Evolutionary conservation across 176 grass and related monocot species (phyloP).

Genomic region (Raddia guianensis): DNA sequence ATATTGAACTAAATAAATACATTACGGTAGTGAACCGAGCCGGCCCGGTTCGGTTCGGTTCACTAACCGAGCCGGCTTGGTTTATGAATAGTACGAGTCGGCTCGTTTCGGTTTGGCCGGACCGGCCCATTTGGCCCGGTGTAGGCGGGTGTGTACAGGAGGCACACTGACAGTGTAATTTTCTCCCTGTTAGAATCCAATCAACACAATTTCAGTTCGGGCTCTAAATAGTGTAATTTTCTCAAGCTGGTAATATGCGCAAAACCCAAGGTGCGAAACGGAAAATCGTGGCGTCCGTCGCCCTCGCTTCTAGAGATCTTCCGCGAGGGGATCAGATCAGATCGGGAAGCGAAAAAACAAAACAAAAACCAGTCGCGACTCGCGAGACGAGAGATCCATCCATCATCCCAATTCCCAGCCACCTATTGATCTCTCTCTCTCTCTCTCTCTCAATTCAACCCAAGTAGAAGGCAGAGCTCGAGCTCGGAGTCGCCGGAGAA

Average conservation of each 20-base stretch:
- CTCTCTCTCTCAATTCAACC: not conserved
- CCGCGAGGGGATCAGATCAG: constrained; percentile 34
- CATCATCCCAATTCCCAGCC: not conserved
- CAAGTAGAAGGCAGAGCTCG: not conserved
- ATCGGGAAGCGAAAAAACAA: constrained; percentile 4
- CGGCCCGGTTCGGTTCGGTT: no score
- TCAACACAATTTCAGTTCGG: no score
- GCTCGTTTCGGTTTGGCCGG: no score
- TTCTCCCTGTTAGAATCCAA: no score
- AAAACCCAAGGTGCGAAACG: not conserved
- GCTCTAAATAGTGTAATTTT: no score
- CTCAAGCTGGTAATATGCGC: not conserved
- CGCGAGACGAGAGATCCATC: constrained; percentile 8
- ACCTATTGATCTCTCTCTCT: not conserved
- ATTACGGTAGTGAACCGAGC: no score
- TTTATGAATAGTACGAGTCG: no score
- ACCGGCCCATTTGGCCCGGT: no score
- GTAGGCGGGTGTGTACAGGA: no score
- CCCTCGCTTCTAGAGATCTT: constrained; percentile 22
- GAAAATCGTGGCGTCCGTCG: not conserved
- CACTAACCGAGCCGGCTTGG: no score
- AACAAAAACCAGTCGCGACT: not conserved
- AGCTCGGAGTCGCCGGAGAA: not conserved
- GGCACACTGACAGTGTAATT: no score
- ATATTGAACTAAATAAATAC: no score